Conservation (phyloP, 768 basidiomycete genomes). For the Albatrellus ellisii region DNA sequence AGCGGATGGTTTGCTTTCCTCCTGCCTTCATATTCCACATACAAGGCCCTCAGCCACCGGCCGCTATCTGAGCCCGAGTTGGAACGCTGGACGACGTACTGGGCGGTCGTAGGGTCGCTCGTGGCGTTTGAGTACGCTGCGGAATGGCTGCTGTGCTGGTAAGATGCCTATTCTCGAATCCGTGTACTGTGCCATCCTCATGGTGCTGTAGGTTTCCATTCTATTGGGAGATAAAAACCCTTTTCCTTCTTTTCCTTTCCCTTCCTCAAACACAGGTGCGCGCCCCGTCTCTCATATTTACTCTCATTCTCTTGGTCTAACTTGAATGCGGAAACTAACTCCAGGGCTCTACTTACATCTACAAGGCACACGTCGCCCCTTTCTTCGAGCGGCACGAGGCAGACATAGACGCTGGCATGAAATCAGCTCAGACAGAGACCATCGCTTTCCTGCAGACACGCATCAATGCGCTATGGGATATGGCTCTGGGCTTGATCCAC, state of each 20-base stretch:
- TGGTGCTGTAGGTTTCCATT: constrained; percentile 47
- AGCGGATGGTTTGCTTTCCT: constrained; percentile 66
- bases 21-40: constrained; percentile 50
- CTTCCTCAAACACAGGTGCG: constrained; percentile 58
- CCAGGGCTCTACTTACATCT: constrained; percentile 59
- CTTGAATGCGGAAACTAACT: neutral
- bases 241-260: constrained; percentile 52
- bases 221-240: constrained; percentile 62
- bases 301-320: constrained; percentile 7
- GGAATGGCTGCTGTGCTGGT: constrained; percentile 60
- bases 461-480: constrained; percentile 33
- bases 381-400: constrained; percentile 46
- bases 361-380: constrained; percentile 44
- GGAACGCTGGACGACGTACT: constrained; percentile 47
- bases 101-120: constrained; percentile 47
- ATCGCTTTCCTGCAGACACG: constrained; percentile 43
- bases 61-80: constrained; percentile 39
- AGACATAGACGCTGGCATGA: constrained; percentile 45
- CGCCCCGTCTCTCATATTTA: constrained; percentile 2
- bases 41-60: constrained; percentile 47
- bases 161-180: constrained; percentile 14
- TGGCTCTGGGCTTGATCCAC: constrained; percentile 30
- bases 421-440: constrained; percentile 37
- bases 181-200: constrained; percentile 2
- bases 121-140: constrained; percentile 49